Base-by-base conservation (phyloP, 306 rosid species). In the Begonia loranthoides region DNA sequence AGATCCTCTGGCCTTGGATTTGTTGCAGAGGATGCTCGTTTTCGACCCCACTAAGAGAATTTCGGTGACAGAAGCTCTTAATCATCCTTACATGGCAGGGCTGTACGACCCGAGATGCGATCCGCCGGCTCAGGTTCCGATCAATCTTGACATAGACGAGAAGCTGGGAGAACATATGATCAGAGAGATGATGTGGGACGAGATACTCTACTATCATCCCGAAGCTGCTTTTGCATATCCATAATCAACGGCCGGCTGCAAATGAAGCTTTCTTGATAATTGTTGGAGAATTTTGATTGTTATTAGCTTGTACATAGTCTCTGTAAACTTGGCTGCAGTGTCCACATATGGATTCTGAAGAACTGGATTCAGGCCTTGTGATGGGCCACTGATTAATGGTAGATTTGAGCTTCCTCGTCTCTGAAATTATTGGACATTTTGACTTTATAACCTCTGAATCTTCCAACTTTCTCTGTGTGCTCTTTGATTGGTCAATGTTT, bases 131-230 rank as follows among this genome's bases (percentile, higher is more conserved):
- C 80, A 70, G 61, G 77, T 74, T 50, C 85, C 87, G 0, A 57
- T 86, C 68, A 66, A 43, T 59, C 93, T 86, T 17, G 84, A 82
- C 65, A 72, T 81, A 14, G 79, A 86, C 41, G 93, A 79, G 70
- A 68, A 51, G 36, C 66, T 67, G 71, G 75, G 70, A 3, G 87
- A 74, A 57, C 61, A 59, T 2, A 64, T 70, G 64, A 79, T 86
- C 17, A 72, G 93, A 66, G 83, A 81, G 60, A 79, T 82, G 88
- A 82, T 86, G 85, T 86, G 85, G 95, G 57, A 58, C 40, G 95
- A 86, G 69, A 82, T 82, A 72, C 67, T 76, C 49, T 75, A 68
- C 57, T 86, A 82, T 68, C 95, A 86, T 57, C 87, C 88, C 1
- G 81, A 76, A 66, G 79, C 70, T 65, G 69, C 71, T 70, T 51